Base-by-base conservation (phyloP, 345 rosid species). In the Kernera saxatilis region DNA sequence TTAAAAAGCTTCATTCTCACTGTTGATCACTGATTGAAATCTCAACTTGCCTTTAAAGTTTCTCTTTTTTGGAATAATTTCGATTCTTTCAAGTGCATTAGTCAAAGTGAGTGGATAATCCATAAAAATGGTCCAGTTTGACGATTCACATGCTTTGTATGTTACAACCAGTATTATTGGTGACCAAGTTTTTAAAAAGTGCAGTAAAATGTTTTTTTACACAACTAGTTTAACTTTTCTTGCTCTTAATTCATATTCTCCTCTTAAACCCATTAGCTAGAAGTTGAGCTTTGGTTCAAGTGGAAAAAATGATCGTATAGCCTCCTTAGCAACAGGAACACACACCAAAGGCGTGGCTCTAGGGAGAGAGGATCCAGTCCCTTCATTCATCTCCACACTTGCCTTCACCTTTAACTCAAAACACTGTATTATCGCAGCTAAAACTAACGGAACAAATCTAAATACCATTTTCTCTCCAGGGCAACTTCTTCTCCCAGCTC, bases 401-500 rank as follows among this genome's bases (percentile, higher is more conserved):
- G 66, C 82, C 63, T 78, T 48, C 59, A 5, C 64, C 70, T 43
- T 69, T 71, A 84, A 18, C 69, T 77, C 80, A 35, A 77, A 77
- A 63, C 73, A 66, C 35, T 77, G 77, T 6, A 77, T 44, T 8
- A 77, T 37, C 5, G 54, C 65, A 44, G 80, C 80, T 58, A 71
- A 32, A 14, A 46, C 64, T 1, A 67, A 13, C 14, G 77, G 77
- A 37, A 72, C 73, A 0, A 72, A 70, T 53, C 58, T 67, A 40
- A 77, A 61, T 17, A 61, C 80, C 80, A 72, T 66, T 33, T 51
- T 62, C 1, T 72, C 77, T 32, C 81, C 90, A 1, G 87, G 87
- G 36, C 90, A 85, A 54, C 84, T 78, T 79, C 90, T 85, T 75
- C 87, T 82, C 15, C 90, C 90, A 32, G 76, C 70, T 35, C 90